Conservation (phyloP, 805 yeast genomes). For the Ogataea naganishii region DNA sequence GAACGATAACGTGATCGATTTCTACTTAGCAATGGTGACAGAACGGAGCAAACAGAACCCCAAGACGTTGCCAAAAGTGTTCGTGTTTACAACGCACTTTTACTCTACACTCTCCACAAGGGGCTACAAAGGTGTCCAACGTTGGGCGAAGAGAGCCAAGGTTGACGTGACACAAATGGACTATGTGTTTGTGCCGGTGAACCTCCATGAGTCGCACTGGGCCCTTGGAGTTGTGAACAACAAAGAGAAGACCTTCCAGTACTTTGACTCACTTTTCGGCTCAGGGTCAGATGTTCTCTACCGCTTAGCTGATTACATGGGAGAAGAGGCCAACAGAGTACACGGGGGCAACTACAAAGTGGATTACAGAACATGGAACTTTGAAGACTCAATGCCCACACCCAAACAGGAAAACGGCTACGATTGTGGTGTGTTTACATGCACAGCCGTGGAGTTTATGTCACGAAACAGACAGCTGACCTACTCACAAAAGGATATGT, state of each 20-base stretch:
- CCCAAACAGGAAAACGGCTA: conserved; percentile 87
- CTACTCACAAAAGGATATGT: conserved; percentile 66
- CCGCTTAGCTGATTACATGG: conserved; percentile 51
- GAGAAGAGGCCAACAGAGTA: conserved; percentile 53
- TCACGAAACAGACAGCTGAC: conserved; percentile 39
- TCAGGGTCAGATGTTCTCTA: conserved; percentile 37
- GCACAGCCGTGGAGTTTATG: conserved; percentile 63
- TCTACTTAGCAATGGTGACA: conserved; percentile 52
- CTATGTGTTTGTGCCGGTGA: conserved; percentile 76
- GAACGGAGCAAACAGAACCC: conserved; percentile 25
- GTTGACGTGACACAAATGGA: conserved; percentile 56
- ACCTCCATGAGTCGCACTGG: conserved; percentile 83
- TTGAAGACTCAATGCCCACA: conserved; percentile 23
- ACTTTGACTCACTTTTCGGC: conserved; percentile 68
- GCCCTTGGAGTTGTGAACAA: conserved; percentile 76
- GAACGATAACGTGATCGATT: conserved; percentile 86
- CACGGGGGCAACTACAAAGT: conserved; percentile 26
- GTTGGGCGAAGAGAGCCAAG: conserved; percentile 79
- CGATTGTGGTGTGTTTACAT: conserved; percentile 93
- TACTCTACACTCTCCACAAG: conserved; percentile 58
- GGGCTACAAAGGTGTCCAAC: conserved; percentile 74
- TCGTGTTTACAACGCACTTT: conserved; percentile 84
- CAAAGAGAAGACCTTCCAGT: conserved; percentile 45
- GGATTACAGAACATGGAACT: conserved; percentile 19
- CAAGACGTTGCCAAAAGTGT: conserved; percentile 29